Evolutionary conservation across 805 yeast genomes (phyloP).

Genomic region (Pichia heedii): DNA sequence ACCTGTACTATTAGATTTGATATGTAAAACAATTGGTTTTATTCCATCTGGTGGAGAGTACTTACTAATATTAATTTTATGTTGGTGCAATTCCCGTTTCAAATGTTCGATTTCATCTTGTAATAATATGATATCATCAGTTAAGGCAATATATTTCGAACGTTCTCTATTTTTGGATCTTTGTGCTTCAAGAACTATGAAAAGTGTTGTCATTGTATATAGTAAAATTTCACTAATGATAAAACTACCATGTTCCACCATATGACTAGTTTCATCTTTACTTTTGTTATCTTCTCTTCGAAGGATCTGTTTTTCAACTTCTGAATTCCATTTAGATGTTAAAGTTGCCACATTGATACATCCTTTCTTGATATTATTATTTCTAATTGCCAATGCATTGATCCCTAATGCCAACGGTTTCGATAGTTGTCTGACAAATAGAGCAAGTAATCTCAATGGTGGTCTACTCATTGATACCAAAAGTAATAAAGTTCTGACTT

Average conservation of each 20-base stretch:
- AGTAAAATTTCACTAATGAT: conserved; percentile 61
- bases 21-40: conserved; percentile 36
- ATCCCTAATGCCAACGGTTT: conserved; percentile 69
- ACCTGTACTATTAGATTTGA: conserved; percentile 22
- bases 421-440: conserved; percentile 65
- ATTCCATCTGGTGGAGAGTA: conserved; percentile 33
- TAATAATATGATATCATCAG: conserved; percentile 61
- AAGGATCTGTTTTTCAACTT: not conserved
- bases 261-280: not conserved
- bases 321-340: conserved; percentile 40
- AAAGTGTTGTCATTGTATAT: conserved; percentile 71
- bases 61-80: conserved; percentile 34
- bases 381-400: conserved; percentile 68
- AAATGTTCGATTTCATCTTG: conserved; percentile 62
- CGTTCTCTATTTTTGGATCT: conserved; percentile 59
- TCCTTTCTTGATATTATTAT: conserved; percentile 47
- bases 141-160: conserved; percentile 51
- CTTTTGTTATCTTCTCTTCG: not conserved
- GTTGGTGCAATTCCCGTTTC: conserved; percentile 36
- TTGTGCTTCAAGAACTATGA: conserved; percentile 62
- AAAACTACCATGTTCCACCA: not conserved
- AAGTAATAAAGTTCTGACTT: too few species aligned
- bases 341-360: conserved; percentile 69
- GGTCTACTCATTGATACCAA: conserved; percentile 66
- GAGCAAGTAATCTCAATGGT: conserved; percentile 63